Percentiles rank a stretch among this genome's conserved stretches.
Evolutionary conservation across 2,329 filamentous ascomycete genomes (phyloP).

Genomic region (Coniochaeta pulveracea): DNA sequence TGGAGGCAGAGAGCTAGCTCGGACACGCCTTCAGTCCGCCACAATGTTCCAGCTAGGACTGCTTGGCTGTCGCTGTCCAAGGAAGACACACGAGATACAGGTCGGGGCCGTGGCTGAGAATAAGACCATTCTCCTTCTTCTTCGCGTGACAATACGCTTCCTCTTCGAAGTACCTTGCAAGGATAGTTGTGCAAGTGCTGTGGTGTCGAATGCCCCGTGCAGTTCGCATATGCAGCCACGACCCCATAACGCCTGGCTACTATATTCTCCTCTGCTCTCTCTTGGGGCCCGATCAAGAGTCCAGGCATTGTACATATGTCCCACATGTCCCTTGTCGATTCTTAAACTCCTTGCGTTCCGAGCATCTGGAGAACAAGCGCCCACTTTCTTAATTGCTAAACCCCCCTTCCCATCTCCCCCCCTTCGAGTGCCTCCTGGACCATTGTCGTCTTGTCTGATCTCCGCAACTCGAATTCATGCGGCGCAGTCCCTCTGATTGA

Average conservation of each 20-base stretch:
- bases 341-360: constrained; percentile 30
- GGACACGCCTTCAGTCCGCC: background rate
- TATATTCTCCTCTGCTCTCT: background rate
- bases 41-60: constrained; percentile 1
- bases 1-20: no score
- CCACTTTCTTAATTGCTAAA: constrained; percentile 22
- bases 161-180: no score
- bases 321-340: constrained; percentile 21
- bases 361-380: constrained; percentile 23
- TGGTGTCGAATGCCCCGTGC: background rate
- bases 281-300: constrained; percentile 1
- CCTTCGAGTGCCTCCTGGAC: constrained; percentile 22
- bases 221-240: constrained; percentile 1
- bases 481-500: constrained; percentile 6
- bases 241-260: background rate
- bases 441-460: constrained; percentile 17
- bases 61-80: background rate
- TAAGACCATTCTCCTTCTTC: no score
- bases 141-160: no score
- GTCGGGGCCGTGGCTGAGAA: constrained; percentile 1
- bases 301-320: constrained; percentile 6
- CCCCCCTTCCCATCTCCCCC: constrained; percentile 15
- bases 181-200: background rate
- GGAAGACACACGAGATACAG: background rate
- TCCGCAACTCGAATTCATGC: constrained; percentile 15